phyloP scores from a whole-genome alignment of 2,329 filamentous ascomycete species.

The Eutypella sp. region DNA sequence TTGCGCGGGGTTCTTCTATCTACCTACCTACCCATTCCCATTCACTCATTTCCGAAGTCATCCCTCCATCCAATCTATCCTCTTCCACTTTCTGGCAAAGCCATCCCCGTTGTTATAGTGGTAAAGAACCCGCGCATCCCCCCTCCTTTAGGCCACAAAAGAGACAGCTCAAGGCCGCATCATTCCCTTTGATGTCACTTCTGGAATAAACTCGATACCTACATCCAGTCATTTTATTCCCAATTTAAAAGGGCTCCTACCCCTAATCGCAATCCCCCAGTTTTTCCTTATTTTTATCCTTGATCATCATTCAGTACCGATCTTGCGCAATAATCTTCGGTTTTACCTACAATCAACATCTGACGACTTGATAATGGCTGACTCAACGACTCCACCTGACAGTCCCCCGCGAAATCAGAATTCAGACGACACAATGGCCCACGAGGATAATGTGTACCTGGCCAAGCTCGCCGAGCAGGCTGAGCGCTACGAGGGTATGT shows the following conservation, averaged over 20 bases:
- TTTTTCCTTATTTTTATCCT: no score
- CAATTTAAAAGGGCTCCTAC: background rate
- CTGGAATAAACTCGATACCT: background rate
- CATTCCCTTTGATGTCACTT: background rate
- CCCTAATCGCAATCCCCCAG: background rate
- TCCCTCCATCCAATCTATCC: no score
- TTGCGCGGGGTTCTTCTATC: slow-evolving; percentile 1
- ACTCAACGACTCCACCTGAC: slow-evolving; percentile 10
- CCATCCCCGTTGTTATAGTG: background rate
- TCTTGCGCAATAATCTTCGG: background rate
- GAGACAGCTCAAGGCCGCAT: background rate
- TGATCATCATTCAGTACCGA: no score
- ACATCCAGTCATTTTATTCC: background rate
- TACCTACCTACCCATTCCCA: no score
- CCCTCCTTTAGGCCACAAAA: background rate
- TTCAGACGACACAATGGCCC: slow-evolving; percentile 75
- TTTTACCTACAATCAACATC: slow-evolving; percentile 8
- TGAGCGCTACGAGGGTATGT: slow-evolving; percentile 97
- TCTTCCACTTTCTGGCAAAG: background rate
- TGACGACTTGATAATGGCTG: slow-evolving; percentile 14
- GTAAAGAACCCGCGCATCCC: background rate
- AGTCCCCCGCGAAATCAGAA: slow-evolving; percentile 14
- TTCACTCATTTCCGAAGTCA: no score
- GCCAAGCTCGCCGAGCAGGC: slow-evolving; percentile 99
- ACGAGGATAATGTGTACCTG: slow-evolving; percentile 99